Evolutionary conservation across 441 rosid species (phyloP).

Genomic region (Daphne laureola): DNA sequence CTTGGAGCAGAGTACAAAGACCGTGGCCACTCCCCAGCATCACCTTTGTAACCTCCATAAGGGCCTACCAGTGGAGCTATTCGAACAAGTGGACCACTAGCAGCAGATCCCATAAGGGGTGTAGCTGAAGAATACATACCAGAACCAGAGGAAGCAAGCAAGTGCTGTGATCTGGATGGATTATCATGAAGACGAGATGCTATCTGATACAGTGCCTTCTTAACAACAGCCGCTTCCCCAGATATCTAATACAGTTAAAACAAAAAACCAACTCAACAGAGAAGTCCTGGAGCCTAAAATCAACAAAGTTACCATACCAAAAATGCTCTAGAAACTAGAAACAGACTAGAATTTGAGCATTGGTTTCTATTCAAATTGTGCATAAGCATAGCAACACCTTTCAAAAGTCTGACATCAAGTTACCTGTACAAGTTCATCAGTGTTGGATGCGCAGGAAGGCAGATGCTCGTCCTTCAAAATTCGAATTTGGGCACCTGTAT

Average conservation of each 20-base stretch:
- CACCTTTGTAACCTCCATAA: conserved; percentile 80
- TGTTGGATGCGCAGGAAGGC: conserved; percentile 74
- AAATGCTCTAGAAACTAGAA: background rate
- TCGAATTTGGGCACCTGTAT: conserved; percentile 89
- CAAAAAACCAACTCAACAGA: conserved; percentile 1
- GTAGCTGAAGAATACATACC: conserved; percentile 42
- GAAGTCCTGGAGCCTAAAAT: background rate
- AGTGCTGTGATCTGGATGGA: conserved; percentile 83
- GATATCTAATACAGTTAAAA: conserved; percentile 41
- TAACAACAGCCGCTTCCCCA: conserved; percentile 77
- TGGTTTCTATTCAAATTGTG: background rate
- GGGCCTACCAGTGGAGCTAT: conserved; percentile 64
- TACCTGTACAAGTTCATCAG: conserved; percentile 98
- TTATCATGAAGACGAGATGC: conserved; percentile 85
- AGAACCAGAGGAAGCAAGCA: conserved; percentile 56
- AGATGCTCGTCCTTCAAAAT: conserved; percentile 84
- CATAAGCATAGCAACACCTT: conserved; percentile 1
- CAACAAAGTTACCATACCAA: background rate
- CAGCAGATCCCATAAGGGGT: conserved; percentile 45
- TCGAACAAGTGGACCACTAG: conserved; percentile 59
- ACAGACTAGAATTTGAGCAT: background rate
- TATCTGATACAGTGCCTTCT: conserved; percentile 76
- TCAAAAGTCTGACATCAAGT: background rate
- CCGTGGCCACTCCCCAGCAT: conserved; percentile 75
- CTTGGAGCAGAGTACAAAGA: conserved; percentile 76